Conservation (phyloP, 2,329 filamentous ascomycete genomes). For the Pyrenophora seminiperda region DNA sequence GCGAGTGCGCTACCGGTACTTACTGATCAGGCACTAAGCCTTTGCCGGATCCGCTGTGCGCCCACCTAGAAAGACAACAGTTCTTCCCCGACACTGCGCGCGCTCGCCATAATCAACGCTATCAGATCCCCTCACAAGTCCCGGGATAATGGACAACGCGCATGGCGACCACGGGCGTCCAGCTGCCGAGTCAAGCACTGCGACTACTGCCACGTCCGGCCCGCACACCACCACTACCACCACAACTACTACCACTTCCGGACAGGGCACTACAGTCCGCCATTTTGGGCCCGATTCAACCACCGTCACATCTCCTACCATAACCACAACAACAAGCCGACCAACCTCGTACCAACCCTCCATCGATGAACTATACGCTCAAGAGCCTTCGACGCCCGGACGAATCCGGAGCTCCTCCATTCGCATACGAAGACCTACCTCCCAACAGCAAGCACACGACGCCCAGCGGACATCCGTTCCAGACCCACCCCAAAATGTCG, state of each 20-base stretch:
- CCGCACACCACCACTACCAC: constrained; percentile 39
- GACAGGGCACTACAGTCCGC: constrained; percentile 27
- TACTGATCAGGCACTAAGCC: too few species aligned
- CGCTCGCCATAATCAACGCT: neutral
- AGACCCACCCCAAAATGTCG: constrained; percentile 4
- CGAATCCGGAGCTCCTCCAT: constrained; percentile 35
- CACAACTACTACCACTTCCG: constrained; percentile 27
- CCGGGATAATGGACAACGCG: constrained; percentile 20
- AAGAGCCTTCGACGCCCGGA: constrained; percentile 14
- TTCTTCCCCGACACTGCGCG: constrained; percentile 10
- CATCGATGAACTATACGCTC: constrained; percentile 11
- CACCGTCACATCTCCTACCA: constrained; percentile 35
- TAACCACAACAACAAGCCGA: constrained; percentile 39
- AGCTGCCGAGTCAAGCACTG: constrained; percentile 23
- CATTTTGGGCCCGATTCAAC: constrained; percentile 32
- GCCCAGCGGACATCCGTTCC: constrained; percentile 5
- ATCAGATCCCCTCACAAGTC: constrained; percentile 1
- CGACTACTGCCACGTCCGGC: constrained; percentile 34
- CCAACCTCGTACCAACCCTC: constrained; percentile 18
- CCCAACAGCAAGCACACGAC: constrained; percentile 4
- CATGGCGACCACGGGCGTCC: constrained; percentile 14
- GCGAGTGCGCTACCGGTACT: too few species aligned
- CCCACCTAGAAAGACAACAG: too few species aligned
- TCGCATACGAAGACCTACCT: constrained; percentile 31
- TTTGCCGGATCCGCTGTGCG: too few species aligned